Conservation (phyloP, 164 flowering plant species). For the Aristolochia fimbriata region DNA sequence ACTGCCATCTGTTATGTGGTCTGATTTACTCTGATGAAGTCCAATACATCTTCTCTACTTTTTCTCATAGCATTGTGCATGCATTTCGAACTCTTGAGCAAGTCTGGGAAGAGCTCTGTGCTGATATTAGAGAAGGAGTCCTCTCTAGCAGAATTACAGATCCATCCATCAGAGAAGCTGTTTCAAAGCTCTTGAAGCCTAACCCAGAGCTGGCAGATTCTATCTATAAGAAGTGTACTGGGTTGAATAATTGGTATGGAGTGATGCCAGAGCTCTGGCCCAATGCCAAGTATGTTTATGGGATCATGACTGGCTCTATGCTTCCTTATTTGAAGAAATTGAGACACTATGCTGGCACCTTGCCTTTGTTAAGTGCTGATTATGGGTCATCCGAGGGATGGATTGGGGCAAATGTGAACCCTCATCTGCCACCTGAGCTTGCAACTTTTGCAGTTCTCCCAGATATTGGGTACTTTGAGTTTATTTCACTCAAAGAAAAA, state of each 20-base stretch:
- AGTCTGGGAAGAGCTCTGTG: conserved; percentile 73
- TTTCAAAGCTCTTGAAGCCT: conserved; percentile 63
- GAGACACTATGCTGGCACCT: conserved; percentile 82
- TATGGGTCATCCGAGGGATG: conserved; percentile 99
- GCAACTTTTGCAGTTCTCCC: conserved; percentile 80
- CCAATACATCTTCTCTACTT: conserved; percentile 58
- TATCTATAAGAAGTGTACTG: conserved; percentile 36
- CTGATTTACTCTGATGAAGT: conserved; percentile 59
- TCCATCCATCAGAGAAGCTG: conserved; percentile 55
- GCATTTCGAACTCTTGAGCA: conserved; percentile 71
- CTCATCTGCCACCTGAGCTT: conserved; percentile 58
- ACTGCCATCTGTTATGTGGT: conserved; percentile 85
- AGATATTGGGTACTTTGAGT: conserved; percentile 81
- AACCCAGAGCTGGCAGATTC: conserved; percentile 62
- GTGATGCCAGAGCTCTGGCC: conserved; percentile 78
- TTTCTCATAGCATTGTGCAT: conserved; percentile 75
- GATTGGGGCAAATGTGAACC: conserved; percentile 85
- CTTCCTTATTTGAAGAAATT: conserved; percentile 71
- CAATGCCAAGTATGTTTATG: conserved; percentile 68
- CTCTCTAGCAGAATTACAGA: conserved; percentile 42
- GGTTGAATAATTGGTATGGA: conserved; percentile 80
- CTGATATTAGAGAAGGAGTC: conserved; percentile 52
- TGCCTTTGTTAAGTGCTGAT: conserved; percentile 70
- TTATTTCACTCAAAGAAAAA: conserved; percentile 45
- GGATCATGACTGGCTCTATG: conserved; percentile 99